Percentiles rank a stretch among this genome's conserved stretches.
These are phyloP conservation scores for Bretziella fagacearum DNA, from an alignment of 2,329 filamentous ascomycete species.

Conservation along the genomic window DNA sequence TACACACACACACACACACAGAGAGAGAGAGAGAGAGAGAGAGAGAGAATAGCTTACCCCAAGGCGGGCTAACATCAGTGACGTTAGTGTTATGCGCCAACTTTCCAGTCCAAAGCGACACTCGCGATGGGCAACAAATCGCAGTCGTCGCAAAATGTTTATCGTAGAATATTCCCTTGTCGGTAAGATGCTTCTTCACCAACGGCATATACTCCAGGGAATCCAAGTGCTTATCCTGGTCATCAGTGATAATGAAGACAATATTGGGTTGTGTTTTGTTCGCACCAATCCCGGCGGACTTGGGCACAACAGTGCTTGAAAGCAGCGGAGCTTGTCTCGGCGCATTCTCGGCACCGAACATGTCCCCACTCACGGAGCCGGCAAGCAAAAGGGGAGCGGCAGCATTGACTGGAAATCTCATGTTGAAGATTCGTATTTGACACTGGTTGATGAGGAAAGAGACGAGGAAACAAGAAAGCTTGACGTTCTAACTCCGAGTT, in stretches of 20 bases:
- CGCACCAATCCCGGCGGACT: background rate
- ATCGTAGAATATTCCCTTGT: conserved; percentile 39
- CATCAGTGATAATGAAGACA: conserved; percentile 48
- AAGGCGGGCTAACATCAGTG: conserved; percentile 33
- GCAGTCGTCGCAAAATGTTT: conserved; percentile 49
- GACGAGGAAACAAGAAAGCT: background rate
- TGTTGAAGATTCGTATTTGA: background rate
- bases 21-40: too few relatives aligned
- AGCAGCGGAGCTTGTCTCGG: conserved; percentile 1
- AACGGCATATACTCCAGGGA: conserved; percentile 42
- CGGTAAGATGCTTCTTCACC: conserved; percentile 34
- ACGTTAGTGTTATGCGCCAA: conserved; percentile 49
- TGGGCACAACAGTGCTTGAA: background rate
- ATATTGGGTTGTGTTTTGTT: conserved; percentile 32
- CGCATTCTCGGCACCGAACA: background rate
- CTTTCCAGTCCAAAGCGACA: conserved; percentile 42
- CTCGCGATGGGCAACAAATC: conserved; percentile 47
- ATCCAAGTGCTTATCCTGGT: conserved; percentile 45
- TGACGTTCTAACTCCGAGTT: too few relatives aligned
- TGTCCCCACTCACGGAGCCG: background rate
- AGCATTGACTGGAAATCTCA: conserved; percentile 1
- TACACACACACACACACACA: too few relatives aligned
- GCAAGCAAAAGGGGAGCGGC: background rate
- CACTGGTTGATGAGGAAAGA: background rate
- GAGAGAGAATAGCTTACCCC: conserved; percentile 26